Percentiles rank a stretch among this genome's conserved stretches.
Evolutionary conservation across 2,329 filamentous ascomycete genomes (phyloP).

Genomic region (Blastomyces percursus): DNA sequence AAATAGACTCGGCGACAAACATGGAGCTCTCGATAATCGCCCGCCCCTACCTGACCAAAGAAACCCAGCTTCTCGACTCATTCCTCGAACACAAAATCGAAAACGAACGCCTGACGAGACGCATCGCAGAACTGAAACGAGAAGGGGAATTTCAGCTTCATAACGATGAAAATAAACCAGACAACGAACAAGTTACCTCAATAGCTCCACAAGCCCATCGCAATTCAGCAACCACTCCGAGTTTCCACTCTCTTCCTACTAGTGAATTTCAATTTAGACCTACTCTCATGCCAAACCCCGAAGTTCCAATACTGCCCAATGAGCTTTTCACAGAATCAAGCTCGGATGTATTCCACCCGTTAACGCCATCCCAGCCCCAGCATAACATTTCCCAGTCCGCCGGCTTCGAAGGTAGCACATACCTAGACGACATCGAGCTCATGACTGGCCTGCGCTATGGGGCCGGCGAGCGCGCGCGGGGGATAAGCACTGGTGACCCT

Average conservation of each 20-base stretch:
- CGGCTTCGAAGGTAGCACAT: conserved; percentile 62
- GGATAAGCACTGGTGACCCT: conserved; percentile 75
- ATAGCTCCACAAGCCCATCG: conserved; percentile 22
- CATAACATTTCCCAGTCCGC: conserved; percentile 52
- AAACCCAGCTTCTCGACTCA: conserved; percentile 72
- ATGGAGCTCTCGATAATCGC: conserved; percentile 83
- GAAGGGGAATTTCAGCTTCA: conserved; percentile 68
- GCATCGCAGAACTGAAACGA: conserved; percentile 71
- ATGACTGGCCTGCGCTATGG: conserved; percentile 78
- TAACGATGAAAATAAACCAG: conserved; percentile 49
- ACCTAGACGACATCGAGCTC: conserved; percentile 85
- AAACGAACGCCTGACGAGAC: conserved; percentile 73
- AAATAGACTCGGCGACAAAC: conserved; percentile 72
- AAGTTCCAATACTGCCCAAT: not conserved
- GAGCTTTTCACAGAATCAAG: not conserved
- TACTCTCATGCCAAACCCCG: not conserved
- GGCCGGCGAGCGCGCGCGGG: conserved; percentile 77
- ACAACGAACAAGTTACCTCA: conserved; percentile 39
- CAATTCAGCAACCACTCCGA: conserved; percentile 11
- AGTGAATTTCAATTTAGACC: not conserved
- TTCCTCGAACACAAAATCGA: conserved; percentile 96
- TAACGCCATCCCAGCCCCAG: not conserved
- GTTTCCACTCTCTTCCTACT: not conserved
- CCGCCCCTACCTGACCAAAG: conserved; percentile 79
- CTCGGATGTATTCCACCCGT: not conserved